Evolutionary conservation across 306 rosid species (phyloP), one percentile per base, ranked within the genome.

Genomic region (Pyrus pyrifolia): DNA sequence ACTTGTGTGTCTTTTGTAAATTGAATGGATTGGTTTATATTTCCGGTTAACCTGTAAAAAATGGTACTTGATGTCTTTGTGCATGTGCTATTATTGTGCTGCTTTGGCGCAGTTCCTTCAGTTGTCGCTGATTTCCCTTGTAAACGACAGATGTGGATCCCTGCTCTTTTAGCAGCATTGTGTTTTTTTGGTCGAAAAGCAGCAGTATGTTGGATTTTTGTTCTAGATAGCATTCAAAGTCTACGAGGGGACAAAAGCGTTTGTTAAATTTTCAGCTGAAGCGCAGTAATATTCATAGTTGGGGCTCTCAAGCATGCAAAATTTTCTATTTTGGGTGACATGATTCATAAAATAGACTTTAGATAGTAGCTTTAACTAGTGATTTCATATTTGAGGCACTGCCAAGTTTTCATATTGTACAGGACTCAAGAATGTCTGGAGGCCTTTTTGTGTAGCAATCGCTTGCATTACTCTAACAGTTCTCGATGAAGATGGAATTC

Each of bases 351-450:
- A 30, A 66, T 11, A 38, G 51, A 66, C 51, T 66, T 66, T 11
- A 15, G 25, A 18, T 38, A 0, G 29, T 66, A 66, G 29, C 46
- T 9, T 66, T 38, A 9, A 66, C 44, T 6, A 25, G 7, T 71
- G 27, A 38, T 49, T 51, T 71, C 51, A n/a, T 72, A 35, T 73
- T 71, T 73, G 21, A 18, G 58, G 68, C 76, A 72, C 40, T 25
- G 44, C 21, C 59, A 11, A 18, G 70, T 61, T 59, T 73, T 18
- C 45, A 61, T 52, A 19, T 69, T 51, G 12, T 61, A 27, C 40
- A 74, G 14, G 8, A 42, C 14, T 59, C 4, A 4, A 29, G 77
- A 44, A 19, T 61, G 42, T 25, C 69, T 44, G 25, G 60, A 27
- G 35, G 77, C 25, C 59, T 61, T 44, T 40, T 61, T 5, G 30